phyloP scores from a whole-genome alignment of 805 yeast genomes.

The Wickerhamomyces canadensis region DNA sequence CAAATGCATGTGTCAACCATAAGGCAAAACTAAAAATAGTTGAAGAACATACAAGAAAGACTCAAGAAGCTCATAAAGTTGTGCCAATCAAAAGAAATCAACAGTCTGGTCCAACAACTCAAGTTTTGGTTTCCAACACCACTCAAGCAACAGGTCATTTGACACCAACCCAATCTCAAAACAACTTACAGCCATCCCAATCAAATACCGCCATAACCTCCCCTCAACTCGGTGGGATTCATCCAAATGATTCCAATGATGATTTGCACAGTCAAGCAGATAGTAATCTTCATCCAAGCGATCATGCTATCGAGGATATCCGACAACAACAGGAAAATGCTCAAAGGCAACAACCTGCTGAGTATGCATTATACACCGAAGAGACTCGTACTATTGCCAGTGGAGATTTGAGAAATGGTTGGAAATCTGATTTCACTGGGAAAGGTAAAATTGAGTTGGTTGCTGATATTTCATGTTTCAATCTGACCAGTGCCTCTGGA shows the following conservation, averaged over 20 bases:
- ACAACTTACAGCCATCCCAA: constrained; percentile 3
- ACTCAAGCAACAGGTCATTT: not conserved
- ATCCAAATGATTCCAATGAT: not conserved
- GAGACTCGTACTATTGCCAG: constrained; percentile 68
- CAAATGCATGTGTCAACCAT: constrained; percentile 55
- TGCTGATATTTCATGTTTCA: constrained; percentile 60
- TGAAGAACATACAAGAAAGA: constrained; percentile 36
- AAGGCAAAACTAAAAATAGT: constrained; percentile 39
- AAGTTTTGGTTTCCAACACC: constrained; percentile 28
- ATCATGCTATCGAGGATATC: constrained; percentile 28
- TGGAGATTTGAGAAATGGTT: constrained; percentile 84
- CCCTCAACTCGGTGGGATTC: not conserved
- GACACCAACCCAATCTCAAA: constrained; percentile 15
- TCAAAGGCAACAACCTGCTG: constrained; percentile 25
- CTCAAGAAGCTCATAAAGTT: constrained; percentile 14
- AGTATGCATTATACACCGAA: constrained; percentile 52
- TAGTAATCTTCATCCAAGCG: constrained; percentile 24
- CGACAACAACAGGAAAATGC: constrained; percentile 14
- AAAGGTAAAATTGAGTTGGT: constrained; percentile 77
- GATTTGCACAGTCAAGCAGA: constrained; percentile 3
- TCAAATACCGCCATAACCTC: constrained; percentile 2
- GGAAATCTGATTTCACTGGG: constrained; percentile 88
- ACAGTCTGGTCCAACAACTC: constrained; percentile 33
- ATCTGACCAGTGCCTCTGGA: constrained; percentile 48
- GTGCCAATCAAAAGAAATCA: constrained; percentile 30